These are phyloP conservation scores for Apiotrichum gamsii DNA, from an alignment of 1,284 basidiomycete genomes.

Conservation along the genomic window DNA sequence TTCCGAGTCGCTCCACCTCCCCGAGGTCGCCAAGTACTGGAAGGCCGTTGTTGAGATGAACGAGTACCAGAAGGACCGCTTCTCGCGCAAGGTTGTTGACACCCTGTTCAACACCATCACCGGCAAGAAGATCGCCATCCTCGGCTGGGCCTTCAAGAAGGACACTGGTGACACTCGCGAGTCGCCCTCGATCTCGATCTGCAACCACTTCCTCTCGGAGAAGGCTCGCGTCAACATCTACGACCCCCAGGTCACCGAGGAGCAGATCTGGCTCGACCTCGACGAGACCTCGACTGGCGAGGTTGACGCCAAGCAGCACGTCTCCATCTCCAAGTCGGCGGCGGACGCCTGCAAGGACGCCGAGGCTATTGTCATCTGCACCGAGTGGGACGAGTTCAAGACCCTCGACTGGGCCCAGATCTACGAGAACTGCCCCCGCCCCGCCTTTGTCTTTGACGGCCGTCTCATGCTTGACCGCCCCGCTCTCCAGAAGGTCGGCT, in stretches of 20 bases:
- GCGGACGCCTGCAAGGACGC: slow-evolving; percentile 81
- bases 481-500: slow-evolving; percentile 77
- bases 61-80: slow-evolving; percentile 87
- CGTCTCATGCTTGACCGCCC: slow-evolving; percentile 66
- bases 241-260: slow-evolving; percentile 71
- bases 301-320: slow-evolving; percentile 65
- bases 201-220: slow-evolving; percentile 88
- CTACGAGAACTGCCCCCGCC: slow-evolving; percentile 88
- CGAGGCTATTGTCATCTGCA: slow-evolving; percentile 83
- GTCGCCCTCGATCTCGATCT: slow-evolving; percentile 90
- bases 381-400: slow-evolving; percentile 94
- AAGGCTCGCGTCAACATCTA: slow-evolving; percentile 80
- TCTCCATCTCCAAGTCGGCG: slow-evolving; percentile 69
- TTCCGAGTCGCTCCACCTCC: slow-evolving; percentile 85
- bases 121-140: slow-evolving; percentile 82
- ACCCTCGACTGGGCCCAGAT: slow-evolving; percentile 79
- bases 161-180: slow-evolving; percentile 97
- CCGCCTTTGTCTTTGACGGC: slow-evolving; percentile 85
- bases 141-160: slow-evolving; percentile 87
- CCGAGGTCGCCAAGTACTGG: slow-evolving; percentile 99
- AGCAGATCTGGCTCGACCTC: slow-evolving; percentile 53
- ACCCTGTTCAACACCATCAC: slow-evolving; percentile 89
- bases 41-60: slow-evolving; percentile 90
- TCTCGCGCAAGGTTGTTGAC: slow-evolving; percentile 84
- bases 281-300: slow-evolving; percentile 47